Percentiles rank a stretch among this genome's conserved stretches.
Evolutionary conservation across 257 asterid genomes (phyloP).

Genomic region (Craterostigma plantagineum): DNA sequence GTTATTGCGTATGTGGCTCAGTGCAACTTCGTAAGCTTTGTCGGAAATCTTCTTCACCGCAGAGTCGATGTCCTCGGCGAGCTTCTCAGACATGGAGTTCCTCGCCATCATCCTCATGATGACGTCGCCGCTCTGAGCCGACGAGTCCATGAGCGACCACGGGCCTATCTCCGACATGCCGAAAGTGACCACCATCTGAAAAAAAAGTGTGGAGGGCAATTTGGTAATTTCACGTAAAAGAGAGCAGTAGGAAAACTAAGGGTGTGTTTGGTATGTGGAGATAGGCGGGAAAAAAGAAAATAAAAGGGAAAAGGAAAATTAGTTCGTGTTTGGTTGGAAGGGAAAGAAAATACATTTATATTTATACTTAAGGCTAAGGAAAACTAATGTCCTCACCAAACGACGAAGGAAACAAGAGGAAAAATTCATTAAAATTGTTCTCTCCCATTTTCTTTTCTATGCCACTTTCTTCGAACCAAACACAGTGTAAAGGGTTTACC

Average conservation of each 20-base stretch:
- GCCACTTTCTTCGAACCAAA: too few species aligned
- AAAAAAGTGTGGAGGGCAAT: neutral
- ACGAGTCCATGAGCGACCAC: constrained; percentile 76
- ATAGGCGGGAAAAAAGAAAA: too few species aligned
- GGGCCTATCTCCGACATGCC: constrained; percentile 97
- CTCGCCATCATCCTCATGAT: constrained; percentile 98
- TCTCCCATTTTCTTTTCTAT: neutral
- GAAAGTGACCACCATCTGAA: constrained; percentile 83
- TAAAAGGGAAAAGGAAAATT: too few species aligned
- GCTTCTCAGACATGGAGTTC: constrained; percentile 91
- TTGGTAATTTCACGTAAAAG: too few species aligned
- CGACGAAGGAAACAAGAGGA: neutral
- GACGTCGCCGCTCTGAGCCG: constrained; percentile 68
- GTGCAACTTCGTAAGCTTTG: constrained; percentile 64
- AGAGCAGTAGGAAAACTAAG: too few species aligned
- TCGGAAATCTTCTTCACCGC: constrained; percentile 76
- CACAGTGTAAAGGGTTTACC: constrained; percentile 20
- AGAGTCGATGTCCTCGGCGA: constrained; percentile 82
- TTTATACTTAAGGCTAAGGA: too few species aligned
- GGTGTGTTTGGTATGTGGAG: too few species aligned
- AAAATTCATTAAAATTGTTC: neutral
- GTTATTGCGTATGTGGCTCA: constrained; percentile 56
- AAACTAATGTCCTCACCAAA: neutral
- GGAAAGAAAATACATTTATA: too few species aligned
- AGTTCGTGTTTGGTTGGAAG: too few species aligned